Percentiles rank a stretch among this genome's conserved stretches.
Conservation (phyloP, 805 yeast genomes). For the Saccharomycopsis guyanensis region DNA sequence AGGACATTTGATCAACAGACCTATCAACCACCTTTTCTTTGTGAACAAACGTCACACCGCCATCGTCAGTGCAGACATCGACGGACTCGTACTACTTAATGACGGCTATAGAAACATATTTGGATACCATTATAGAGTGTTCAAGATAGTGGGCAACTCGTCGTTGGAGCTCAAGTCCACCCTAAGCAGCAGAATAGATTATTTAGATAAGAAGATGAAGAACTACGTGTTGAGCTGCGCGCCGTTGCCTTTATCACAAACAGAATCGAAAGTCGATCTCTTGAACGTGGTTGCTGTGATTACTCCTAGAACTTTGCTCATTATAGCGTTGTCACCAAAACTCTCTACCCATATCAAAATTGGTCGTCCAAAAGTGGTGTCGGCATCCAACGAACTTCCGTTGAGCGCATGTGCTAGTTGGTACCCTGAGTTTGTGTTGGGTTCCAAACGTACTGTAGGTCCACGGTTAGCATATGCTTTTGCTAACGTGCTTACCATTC, state of each 20-base stretch:
- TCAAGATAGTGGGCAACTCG: slow-evolving; percentile 43
- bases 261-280: slow-evolving; percentile 45
- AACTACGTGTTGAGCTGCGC: slow-evolving; percentile 31
- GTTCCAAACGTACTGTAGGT: slow-evolving; percentile 22
- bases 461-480: slow-evolving; percentile 62
- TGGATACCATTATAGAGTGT: slow-evolving; percentile 26
- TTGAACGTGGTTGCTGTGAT: slow-evolving; percentile 55
- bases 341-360: slow-evolving; percentile 46
- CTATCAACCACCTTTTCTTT: slow-evolving; percentile 40
- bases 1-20: slow-evolving; percentile 33
- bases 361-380: slow-evolving; percentile 37
- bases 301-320: slow-evolving; percentile 40
- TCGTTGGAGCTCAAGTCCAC: slow-evolving; percentile 24
- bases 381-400: slow-evolving; percentile 22
- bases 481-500: slow-evolving; percentile 50
- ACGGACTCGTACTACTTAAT: slow-evolving; percentile 57
- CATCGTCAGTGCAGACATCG: slow-evolving; percentile 45
- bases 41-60: slow-evolving; percentile 47
- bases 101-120: slow-evolving; percentile 52
- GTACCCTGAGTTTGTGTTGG: slow-evolving; percentile 45
- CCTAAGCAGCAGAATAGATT: not conserved
- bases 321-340: slow-evolving; percentile 48
- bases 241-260: slow-evolving; percentile 55
- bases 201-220: slow-evolving; percentile 9
- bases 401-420: slow-evolving; percentile 46